phyloP scores from a whole-genome alignment of 2,329 filamentous ascomycete genomes.

The Colletotrichum somersetense region DNA sequence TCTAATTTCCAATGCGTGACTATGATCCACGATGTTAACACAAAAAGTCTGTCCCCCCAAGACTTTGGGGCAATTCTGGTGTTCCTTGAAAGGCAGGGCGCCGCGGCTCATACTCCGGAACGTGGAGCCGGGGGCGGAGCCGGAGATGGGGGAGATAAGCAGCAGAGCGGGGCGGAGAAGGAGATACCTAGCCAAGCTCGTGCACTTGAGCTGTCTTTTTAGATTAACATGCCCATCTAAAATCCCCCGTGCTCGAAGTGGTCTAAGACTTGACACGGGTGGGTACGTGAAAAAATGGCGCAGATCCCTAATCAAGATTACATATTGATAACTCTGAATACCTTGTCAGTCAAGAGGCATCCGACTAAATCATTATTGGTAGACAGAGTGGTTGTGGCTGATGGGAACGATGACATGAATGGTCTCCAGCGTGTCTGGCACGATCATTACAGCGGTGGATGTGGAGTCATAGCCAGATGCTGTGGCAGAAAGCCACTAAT shows the following conservation, averaged over 20 bases:
- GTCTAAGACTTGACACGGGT: too few species aligned
- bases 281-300: neutral
- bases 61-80: neutral
- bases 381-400: neutral
- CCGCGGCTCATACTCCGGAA: neutral
- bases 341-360: too few species aligned
- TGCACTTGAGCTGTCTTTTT: neutral
- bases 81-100: neutral
- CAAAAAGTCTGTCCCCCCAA: neutral
- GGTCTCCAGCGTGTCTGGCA: neutral
- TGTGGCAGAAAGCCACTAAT: neutral
- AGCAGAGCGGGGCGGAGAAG: too few species aligned
- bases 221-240: neutral
- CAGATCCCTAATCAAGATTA: neutral
- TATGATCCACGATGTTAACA: neutral
- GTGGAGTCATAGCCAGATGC: neutral
- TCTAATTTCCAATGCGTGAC: neutral
- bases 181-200: neutral
- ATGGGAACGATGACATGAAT: neutral
- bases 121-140: neutral
- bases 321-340: too few species aligned
- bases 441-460: too few species aligned
- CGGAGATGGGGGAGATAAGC: neutral
- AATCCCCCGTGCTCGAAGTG: neutral
- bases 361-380: neutral